phyloP scores from a whole-genome alignment of 352 stramenopile genomes.

The Pythium monospermum region DNA sequence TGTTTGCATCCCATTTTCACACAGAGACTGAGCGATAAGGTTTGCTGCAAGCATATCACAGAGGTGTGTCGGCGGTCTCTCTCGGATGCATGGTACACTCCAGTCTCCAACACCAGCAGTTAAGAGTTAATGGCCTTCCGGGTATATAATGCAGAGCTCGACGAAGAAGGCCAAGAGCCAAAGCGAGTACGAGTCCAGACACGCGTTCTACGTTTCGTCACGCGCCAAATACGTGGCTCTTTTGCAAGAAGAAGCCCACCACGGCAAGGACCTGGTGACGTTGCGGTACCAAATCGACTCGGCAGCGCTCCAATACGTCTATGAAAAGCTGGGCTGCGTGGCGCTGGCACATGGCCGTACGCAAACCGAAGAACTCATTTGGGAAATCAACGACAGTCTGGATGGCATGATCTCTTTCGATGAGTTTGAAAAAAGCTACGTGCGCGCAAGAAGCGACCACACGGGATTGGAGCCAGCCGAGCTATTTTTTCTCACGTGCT shows the following conservation, averaged over 20 bases:
- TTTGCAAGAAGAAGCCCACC: constrained; percentile 52
- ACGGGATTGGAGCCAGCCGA: constrained; percentile 66
- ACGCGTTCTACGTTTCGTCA: constrained; percentile 32
- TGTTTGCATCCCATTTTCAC: not conserved
- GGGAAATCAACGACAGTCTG: constrained; percentile 77
- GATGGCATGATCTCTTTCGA: constrained; percentile 68
- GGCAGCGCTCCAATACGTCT: constrained; percentile 41
- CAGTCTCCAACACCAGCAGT: too few species aligned
- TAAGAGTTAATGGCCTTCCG: too few species aligned
- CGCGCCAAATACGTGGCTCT: constrained; percentile 40
- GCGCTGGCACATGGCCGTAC: constrained; percentile 30
- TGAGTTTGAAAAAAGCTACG: constrained; percentile 73
- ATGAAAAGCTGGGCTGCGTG: constrained; percentile 57
- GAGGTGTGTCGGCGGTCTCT: constrained; percentile 4
- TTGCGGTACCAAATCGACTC: constrained; percentile 46
- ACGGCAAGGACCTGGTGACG: constrained; percentile 48
- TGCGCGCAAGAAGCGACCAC: constrained; percentile 53
- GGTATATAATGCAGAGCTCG: too few species aligned
- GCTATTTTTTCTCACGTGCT: constrained; percentile 80
- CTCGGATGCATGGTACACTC: too few species aligned
- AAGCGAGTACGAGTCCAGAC: constrained; percentile 34
- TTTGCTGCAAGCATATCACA: constrained; percentile 22
- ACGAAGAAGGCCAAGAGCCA: constrained; percentile 21
- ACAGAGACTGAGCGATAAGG: constrained; percentile 44
- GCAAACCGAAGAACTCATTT: constrained; percentile 64